A percentile compares a stretch with the other conserved stretches of the same genome.
These are phyloP conservation scores for Elsinoe fawcettii DNA, from an alignment of 2,329 filamentous ascomycete genomes.

Conservation along the genomic window DNA sequence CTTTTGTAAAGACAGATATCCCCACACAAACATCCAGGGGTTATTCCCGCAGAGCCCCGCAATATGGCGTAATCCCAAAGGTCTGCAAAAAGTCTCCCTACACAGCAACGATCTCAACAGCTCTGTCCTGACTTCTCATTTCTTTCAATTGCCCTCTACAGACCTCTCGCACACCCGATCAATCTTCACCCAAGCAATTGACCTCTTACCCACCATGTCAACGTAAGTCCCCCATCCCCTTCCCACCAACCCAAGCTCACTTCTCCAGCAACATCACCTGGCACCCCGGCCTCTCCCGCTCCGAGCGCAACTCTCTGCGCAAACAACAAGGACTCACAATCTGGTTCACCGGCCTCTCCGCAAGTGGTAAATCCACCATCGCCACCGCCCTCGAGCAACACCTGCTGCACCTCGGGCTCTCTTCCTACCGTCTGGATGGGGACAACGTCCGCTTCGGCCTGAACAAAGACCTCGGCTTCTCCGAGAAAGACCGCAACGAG, in stretches of 20 bases:
- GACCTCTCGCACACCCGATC: neutral
- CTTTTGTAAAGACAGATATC: too few species aligned
- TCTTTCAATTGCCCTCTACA: neutral
- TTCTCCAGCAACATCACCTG: slow-evolving; percentile 73
- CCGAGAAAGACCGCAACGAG: slow-evolving; percentile 86
- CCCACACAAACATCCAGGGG: too few species aligned
- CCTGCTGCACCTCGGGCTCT: slow-evolving; percentile 73
- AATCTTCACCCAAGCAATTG: neutral
- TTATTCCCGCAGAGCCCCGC: too few species aligned
- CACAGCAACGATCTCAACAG: neutral
- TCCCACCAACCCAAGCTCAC: neutral
- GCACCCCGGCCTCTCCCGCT: slow-evolving; percentile 72
- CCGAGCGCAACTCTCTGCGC: slow-evolving; percentile 65
- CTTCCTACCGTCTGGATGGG: slow-evolving; percentile 89
- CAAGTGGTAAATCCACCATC: slow-evolving; percentile 94
- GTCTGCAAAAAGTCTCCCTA: neutral
- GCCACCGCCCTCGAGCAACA: slow-evolving; percentile 96
- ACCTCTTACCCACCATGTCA: neutral
- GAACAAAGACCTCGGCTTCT: slow-evolving; percentile 96
- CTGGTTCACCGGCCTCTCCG: slow-evolving; percentile 95
- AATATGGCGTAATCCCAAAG: too few species aligned
- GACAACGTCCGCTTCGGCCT: slow-evolving; percentile 98
- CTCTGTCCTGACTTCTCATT: neutral
- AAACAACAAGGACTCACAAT: slow-evolving; percentile 87
- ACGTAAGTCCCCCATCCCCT: neutral